These are phyloP conservation scores for Parvularia atlantis DNA, from an alignment of 78 protist species.

Conservation along the genomic window DNA sequence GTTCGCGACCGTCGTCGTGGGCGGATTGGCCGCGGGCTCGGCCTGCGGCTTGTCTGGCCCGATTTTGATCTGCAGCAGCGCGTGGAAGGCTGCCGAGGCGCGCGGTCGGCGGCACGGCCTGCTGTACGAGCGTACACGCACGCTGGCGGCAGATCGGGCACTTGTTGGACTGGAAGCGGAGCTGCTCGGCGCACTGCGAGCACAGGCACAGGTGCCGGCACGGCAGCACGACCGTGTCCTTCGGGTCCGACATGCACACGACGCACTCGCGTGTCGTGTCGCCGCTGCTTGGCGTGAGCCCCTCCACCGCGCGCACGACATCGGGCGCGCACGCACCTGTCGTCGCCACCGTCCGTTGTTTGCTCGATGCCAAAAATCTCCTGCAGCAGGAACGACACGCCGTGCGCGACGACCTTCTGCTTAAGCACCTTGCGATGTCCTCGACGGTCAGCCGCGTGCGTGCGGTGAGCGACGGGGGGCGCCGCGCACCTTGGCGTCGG, in stretches of 20 bases:
- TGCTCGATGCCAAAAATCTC: constrained; percentile 18
- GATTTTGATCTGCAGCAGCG: constrained; percentile 7
- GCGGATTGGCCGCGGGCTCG: no score
- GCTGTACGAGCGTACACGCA: no score
- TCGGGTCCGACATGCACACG: constrained; percentile 39
- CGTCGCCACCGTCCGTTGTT: neutral
- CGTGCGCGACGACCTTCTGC: no score
- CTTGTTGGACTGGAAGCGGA: constrained; percentile 29
- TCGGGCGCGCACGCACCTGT: neutral
- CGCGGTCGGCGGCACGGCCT: no score
- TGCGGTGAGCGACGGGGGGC: no score
- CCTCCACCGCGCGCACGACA: neutral
- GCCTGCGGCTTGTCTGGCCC: no score
- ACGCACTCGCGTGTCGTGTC: constrained; percentile 25
- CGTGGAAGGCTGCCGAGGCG: constrained; percentile 26
- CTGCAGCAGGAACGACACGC: constrained; percentile 4
- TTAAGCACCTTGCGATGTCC: no score
- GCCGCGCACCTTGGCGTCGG: no score
- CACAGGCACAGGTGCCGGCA: constrained; percentile 83
- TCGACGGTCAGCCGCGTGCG: no score
- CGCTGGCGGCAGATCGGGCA: constrained; percentile 76
- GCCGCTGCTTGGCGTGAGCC: neutral
- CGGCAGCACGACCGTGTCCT: constrained; percentile 66
- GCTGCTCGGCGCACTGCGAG: constrained; percentile 42
- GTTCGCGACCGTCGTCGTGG: no score